Evolutionary conservation across 441 rosid species (phyloP).

Genomic region (Flueggea neowawraea): DNA sequence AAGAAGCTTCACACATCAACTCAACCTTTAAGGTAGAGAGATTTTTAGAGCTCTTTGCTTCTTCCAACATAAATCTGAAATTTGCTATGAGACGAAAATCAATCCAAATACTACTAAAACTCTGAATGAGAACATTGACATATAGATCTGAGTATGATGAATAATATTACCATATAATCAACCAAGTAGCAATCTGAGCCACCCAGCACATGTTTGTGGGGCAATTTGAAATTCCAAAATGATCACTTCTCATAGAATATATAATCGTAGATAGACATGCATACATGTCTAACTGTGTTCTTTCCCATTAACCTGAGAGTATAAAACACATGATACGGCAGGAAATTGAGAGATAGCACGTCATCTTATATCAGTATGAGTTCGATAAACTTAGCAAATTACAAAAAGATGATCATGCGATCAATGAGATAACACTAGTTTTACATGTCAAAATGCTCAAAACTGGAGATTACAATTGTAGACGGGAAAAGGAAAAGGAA

Average conservation of each 20-base stretch:
- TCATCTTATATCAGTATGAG: background rate
- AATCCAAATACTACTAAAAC: no score
- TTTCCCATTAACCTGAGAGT: background rate
- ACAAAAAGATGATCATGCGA: background rate
- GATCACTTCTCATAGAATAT: background rate
- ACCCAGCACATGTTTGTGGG: background rate
- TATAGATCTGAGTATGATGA: no score
- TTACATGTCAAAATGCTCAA: background rate
- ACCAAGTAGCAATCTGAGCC: no score
- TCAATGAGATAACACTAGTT: background rate
- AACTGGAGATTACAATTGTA: background rate
- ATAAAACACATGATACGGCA: background rate
- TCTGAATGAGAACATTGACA: no score
- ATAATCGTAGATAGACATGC: background rate
- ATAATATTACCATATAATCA: no score
- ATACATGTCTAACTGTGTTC: background rate
- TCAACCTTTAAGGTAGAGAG: no score
- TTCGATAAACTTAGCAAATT: background rate
- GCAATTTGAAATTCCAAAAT: background rate
- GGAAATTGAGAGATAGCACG: background rate
- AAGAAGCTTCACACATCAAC: no score
- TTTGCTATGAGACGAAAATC: no score
- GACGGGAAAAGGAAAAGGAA: background rate
- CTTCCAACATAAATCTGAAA: no score
- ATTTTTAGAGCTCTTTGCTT: no score